Evolutionary conservation across 371 early-diverging fungal genomes (phyloP), one percentile per base, ranked within the genome.

Genomic region (Mucor irregularis): DNA sequence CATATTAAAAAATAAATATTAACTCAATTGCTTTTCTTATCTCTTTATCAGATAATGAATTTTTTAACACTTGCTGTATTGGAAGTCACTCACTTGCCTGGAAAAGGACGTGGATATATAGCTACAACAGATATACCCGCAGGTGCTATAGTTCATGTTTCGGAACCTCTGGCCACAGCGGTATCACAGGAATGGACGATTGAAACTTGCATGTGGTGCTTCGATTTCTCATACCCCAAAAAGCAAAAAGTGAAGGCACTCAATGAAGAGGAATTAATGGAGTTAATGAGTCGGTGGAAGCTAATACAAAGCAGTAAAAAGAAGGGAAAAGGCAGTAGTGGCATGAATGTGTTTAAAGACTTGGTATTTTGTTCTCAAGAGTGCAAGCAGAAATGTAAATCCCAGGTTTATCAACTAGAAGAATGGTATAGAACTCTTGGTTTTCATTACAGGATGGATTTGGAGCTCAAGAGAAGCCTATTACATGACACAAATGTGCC

Each of bases 171-270:
- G 1, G 65, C 77, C 5, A 61, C 69, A 3, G 57, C 56, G 24
- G 68, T 71, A 14, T 67, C 69, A 24, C 68, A 73, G 40, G 74
- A 73, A 59, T 77, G 72, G 74, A 61, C 46, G 9, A 66, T 69
- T 11, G 77, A 77, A 38, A 71, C 73, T 3, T 76, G 77, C 19
- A 46, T 56, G 2, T 71, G 65, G 62, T 76, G 74, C 33, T 77
- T 71, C 48, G 49, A 59, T 26, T 77, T 73, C 26, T 49, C 40
- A 17, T 74, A 74, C 37, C 74, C 77, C 9, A 71, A 69, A 34
- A 62, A 62, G 17, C 65, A 67, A 63, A 61, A 64, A 10, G 29
- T 66, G 28, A 73, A 61, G 37, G 48, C 51, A 2, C 30, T 67
- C n/a, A 37, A 44, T 7, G 30, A 37, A 29, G 31, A 26, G 22